Evolutionary conservation across 2,329 filamentous ascomycete genomes (phyloP).

Genomic region (Penicillium sp.): DNA sequence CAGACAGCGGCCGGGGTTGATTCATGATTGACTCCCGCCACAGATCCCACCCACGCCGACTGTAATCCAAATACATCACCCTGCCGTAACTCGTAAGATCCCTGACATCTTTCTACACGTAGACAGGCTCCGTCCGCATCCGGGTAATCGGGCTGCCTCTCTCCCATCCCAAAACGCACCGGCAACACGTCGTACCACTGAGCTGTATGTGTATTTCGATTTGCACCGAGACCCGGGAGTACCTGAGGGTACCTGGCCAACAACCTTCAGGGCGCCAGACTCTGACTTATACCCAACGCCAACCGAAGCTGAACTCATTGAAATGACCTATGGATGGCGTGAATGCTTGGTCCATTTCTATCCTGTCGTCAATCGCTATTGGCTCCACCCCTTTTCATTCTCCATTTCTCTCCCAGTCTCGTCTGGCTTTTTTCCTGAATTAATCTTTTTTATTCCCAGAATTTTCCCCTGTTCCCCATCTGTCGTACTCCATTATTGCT

Average conservation of each 20-base stretch:
- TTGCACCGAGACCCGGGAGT: constrained; percentile 17
- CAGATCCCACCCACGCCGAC: not conserved
- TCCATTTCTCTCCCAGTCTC: constrained; percentile 11
- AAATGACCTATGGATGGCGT: constrained; percentile 22
- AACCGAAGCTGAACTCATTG: constrained; percentile 3
- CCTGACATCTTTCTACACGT: constrained; percentile 6
- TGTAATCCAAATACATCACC: not conserved
- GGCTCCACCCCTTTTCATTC: constrained; percentile 29
- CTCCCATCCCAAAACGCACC: not conserved
- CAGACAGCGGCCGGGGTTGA: constrained; percentile 3
- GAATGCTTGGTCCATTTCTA: constrained; percentile 16
- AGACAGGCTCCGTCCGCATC: not conserved
- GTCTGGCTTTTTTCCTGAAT: constrained; percentile 14
- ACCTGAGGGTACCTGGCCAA: constrained; percentile 6
- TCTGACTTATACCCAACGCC: constrained; percentile 7
- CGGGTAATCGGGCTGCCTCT: constrained; percentile 8
- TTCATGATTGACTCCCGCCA: constrained; percentile 1
- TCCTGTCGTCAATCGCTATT: constrained; percentile 22
- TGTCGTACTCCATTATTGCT: constrained; percentile 24
- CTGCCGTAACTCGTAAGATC: not conserved
- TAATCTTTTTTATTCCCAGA: constrained; percentile 11
- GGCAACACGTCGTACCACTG: constrained; percentile 4
- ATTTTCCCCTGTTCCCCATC: constrained; percentile 24
- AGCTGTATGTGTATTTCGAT: constrained; percentile 3
- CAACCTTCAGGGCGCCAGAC: not conserved